Base-by-base conservation (phyloP, 108 stramenopile species). In the Cyclostephanos invisitatus region DNA sequence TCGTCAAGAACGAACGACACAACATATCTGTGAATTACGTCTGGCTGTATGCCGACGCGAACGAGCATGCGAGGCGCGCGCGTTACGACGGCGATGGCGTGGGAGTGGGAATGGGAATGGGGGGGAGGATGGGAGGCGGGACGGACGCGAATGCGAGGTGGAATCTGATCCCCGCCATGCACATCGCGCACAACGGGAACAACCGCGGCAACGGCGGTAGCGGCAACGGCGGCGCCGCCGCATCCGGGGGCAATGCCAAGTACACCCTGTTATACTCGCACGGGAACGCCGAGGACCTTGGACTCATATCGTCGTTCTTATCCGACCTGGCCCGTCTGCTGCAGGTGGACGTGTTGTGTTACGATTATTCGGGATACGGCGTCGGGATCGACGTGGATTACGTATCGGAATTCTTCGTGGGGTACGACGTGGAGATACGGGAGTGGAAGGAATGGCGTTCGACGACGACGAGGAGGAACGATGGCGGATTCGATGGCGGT, bases 351-450 rank as follows among this genome's bases (percentile, higher is more conserved):
- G 84, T 96, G 2, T 24, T 96, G 18, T 89, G 86, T 25, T 96
- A 93, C 67, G 95, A 95, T 68, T 95, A 95, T 53, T 66, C 86
- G 0, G 93, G 93, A 10, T 92, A 92, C 70, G 93, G 91, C 14
- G 80, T 74, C 27, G 56, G 76, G 29, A 62, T 50, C 10, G 75
- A 75, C 54, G n/a, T 11, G 7, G 47, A 25, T 0, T 37, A 38
- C 9, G 66, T 78, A 2, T 29, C 46, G 12, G 67, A 54, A 5
- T 73, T 68, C 29, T 68, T 49, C 21, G 35, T 44, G 10, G 77
- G 61, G 36, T 78, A 49, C 22, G 70, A 64, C 3, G 28, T 46
- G 0, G 66, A 74, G 50, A 55, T 80, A 61, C 60, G 64, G 17
- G 50, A 29, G 44, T 80, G 78, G 78, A 59, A 46, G 59, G 5